Conservation (phyloP, 2,329 filamentous ascomycete species). For the Sclerotinia borealis region DNA sequence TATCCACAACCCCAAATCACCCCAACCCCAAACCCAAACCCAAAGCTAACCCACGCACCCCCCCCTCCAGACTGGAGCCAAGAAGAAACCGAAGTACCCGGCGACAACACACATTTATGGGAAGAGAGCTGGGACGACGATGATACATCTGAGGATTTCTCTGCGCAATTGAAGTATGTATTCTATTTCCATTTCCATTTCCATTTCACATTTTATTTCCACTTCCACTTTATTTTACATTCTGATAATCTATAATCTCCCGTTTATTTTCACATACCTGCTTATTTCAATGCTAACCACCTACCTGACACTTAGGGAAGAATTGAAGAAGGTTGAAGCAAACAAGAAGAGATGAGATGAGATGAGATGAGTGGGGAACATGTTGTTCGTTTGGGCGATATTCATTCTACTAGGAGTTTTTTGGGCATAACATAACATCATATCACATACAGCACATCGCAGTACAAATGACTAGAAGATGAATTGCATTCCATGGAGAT, state of each 20-base stretch:
- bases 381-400: background rate
- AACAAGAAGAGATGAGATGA: slow-evolving; percentile 65
- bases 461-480: slow-evolving; percentile 2
- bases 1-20: too few species aligned
- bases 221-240: background rate
- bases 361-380: slow-evolving; percentile 43
- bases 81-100: slow-evolving; percentile 82
- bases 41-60: too few species aligned
- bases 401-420: background rate
- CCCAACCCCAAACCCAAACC: too few species aligned
- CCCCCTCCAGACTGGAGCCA: slow-evolving; percentile 76
- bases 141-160: slow-evolving; percentile 94
- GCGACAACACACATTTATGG: slow-evolving; percentile 78
- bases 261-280: background rate
- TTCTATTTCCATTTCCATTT: slow-evolving; percentile 20
- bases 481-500: background rate
- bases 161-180: slow-evolving; percentile 80
- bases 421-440: slow-evolving; percentile 5
- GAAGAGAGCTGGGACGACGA: slow-evolving; percentile 99
- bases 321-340: slow-evolving; percentile 88
- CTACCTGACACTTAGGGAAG: slow-evolving; percentile 55
- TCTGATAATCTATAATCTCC: too few species aligned
- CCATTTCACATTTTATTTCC: background rate
- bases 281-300: background rate
- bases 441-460: background rate